These are phyloP conservation scores for Pichia cephalocereana DNA, from an alignment of 805 yeast species.

Conservation along the genomic window DNA sequence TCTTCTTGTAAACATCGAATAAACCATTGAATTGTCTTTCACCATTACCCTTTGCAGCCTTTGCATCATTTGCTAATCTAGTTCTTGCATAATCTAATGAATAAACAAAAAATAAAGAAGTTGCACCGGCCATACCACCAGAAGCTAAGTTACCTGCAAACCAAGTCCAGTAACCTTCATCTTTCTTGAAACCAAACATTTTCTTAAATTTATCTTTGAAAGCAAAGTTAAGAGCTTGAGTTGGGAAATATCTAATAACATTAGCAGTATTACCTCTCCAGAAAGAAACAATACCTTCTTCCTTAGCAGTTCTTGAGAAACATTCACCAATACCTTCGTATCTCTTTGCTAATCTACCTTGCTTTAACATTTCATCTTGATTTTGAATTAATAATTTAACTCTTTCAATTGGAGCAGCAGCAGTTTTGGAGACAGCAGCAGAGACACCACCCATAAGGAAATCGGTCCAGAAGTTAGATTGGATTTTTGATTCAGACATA, in stretches of 20 bases:
- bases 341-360: slow-evolving; percentile 81
- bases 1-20: slow-evolving; percentile 92
- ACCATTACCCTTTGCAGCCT: slow-evolving; percentile 66
- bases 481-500: slow-evolving; percentile 26
- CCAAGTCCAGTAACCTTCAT: slow-evolving; percentile 87
- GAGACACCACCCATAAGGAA: slow-evolving; percentile 98
- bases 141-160: slow-evolving; percentile 97
- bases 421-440: slow-evolving; percentile 97
- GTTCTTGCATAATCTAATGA: slow-evolving; percentile 98
- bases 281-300: slow-evolving; percentile 88
- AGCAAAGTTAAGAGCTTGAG: slow-evolving; percentile 97
- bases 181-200: slow-evolving; percentile 95
- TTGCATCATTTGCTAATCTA: slow-evolving; percentile 97
- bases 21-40: slow-evolving; percentile 97
- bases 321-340: slow-evolving; percentile 90
- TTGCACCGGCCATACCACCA: slow-evolving; percentile 98
- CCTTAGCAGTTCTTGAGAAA: slow-evolving; percentile 89
- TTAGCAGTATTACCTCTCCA: slow-evolving; percentile 99
- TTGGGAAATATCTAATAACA: slow-evolving; percentile 98
- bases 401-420: slow-evolving; percentile 96
- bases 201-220: slow-evolving; percentile 96
- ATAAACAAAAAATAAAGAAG: slow-evolving; percentile 87
- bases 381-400: slow-evolving; percentile 93
- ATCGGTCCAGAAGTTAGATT: slow-evolving; percentile 46
- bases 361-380: slow-evolving; percentile 97